A percentile compares a stretch with the other conserved stretches of the same genome.
Evolutionary conservation across 768 basidiomycete genomes (phyloP).

Genomic region (Naematelia encephala): DNA sequence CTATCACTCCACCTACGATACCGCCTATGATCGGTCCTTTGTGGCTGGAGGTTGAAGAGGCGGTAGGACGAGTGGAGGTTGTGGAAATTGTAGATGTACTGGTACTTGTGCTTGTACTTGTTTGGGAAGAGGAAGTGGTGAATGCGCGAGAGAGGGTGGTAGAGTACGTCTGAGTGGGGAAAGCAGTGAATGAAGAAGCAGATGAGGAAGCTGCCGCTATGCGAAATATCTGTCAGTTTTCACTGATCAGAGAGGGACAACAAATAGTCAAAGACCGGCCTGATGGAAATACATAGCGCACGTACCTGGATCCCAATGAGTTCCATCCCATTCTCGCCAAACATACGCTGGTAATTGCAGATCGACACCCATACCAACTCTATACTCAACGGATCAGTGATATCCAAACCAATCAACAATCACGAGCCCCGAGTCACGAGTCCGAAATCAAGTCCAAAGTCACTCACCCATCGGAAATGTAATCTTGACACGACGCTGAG

Average conservation of each 20-base stretch:
- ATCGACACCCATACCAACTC: not conserved
- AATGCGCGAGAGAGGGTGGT: conserved; percentile 40
- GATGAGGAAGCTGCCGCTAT: conserved; percentile 6
- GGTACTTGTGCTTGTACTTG: conserved; percentile 1
- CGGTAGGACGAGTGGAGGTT: conserved; percentile 1
- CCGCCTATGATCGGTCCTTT: conserved; percentile 31
- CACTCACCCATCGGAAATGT: conserved; percentile 10
- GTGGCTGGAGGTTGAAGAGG: not conserved
- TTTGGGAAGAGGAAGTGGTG: no score
- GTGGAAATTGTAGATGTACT: conserved; percentile 2
- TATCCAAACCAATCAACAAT: no score
- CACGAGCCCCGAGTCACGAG: no score
- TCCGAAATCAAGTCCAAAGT: no score
- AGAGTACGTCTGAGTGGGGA: conserved; percentile 11
- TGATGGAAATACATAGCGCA: not conserved
- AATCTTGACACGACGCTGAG: conserved; percentile 6
- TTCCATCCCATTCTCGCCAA: conserved; percentile 17
- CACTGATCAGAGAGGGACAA: not conserved
- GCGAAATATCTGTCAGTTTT: not conserved
- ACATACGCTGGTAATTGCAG: conserved; percentile 15
- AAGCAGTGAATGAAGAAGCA: conserved; percentile 3
- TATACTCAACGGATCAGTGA: no score
- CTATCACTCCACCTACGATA: conserved; percentile 21
- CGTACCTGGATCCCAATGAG: not conserved
- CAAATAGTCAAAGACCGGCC: not conserved